phyloP scores from a whole-genome alignment of 2,329 filamentous ascomycete genomes.

The Tetracladium maxilliforme region DNA sequence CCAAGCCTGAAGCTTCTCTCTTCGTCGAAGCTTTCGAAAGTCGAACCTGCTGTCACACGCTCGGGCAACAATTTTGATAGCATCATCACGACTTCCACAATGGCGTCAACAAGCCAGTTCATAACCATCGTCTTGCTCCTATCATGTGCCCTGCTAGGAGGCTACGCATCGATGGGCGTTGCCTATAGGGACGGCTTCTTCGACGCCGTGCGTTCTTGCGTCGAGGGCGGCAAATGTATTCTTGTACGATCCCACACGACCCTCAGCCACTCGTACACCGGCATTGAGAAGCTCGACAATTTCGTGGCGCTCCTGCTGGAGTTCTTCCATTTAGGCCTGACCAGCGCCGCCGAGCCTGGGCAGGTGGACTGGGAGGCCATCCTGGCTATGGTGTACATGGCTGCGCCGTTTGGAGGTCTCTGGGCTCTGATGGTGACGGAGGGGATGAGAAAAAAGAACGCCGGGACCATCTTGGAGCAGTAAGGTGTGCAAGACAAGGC shows the following conservation, averaged over 20 bases:
- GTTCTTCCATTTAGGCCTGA: no score
- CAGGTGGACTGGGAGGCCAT: neutral
- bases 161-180: neutral
- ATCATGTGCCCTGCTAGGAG: neutral
- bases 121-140: slow-evolving; percentile 1
- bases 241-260: neutral
- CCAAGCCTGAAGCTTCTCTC: no score
- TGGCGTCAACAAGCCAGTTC: neutral
- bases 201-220: slow-evolving; percentile 1
- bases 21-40: no score
- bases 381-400: neutral
- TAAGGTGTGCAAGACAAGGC: no score
- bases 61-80: no score
- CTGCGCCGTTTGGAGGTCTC: neutral
- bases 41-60: no score
- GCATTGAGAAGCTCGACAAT: neutral
- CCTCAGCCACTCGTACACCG: neutral
- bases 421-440: slow-evolving; percentile 1
- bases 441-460: neutral
- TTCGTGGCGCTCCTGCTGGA: slow-evolving; percentile 1
- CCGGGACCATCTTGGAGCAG: neutral
- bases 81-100: neutral
- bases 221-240: neutral
- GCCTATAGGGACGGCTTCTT: neutral
- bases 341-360: no score